Evolutionary conservation across 1,139 yeast species (phyloP), one percentile per base, ranked within the genome.

Genomic region (Debaryomycetaceae sp.): DNA sequence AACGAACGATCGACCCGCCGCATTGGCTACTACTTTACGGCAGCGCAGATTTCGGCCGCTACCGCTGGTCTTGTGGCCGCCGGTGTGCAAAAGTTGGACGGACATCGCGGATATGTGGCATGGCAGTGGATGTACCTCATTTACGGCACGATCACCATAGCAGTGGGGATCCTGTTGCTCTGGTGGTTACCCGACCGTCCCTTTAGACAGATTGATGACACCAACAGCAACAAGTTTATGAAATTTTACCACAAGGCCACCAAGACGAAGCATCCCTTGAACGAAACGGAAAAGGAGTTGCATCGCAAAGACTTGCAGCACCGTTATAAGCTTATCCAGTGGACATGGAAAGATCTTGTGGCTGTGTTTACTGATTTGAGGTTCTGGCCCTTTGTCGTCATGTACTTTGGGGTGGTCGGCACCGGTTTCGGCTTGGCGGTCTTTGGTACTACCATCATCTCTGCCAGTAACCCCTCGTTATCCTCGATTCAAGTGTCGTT

Each of bases 351-450:
- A 27, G 90, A 82, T 33, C 60, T 83, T 16, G 48, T 55, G 26
- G 51, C 49, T n/a, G 68, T 83, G 28, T 45, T 81, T 18, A 45
- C 63, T 16, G 94, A 83, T 48, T 44, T 67, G 26, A 64, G 92
- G 39, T 62, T 79, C 26, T 82, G 90, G 90, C 92, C 94, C 2
- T 54, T 83, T 35, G 62, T 81, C 28, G 62, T 83, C 56, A 83
- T 83, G 95, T 83, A 83, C 53, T 85, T 83, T 53, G 95, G 95
- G 6, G 94, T 80, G 12, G 95, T 83, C 13, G 95, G 95, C 27
- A 75, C 85, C 13, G 95, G 95, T 1, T 77, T 69, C 47, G 95
- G 94, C 13, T 60, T 83, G 32, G 86, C 87, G 14, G 90, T 79
- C 13, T 83, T 79, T 54, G 95, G 90, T 2, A 77, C 94, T 4